Percentiles rank a stretch among this genome's conserved stretches.
These are phyloP conservation scores for Flammula alnicola DNA, from an alignment of 1,284 basidiomycete species.

Conservation along the genomic window DNA sequence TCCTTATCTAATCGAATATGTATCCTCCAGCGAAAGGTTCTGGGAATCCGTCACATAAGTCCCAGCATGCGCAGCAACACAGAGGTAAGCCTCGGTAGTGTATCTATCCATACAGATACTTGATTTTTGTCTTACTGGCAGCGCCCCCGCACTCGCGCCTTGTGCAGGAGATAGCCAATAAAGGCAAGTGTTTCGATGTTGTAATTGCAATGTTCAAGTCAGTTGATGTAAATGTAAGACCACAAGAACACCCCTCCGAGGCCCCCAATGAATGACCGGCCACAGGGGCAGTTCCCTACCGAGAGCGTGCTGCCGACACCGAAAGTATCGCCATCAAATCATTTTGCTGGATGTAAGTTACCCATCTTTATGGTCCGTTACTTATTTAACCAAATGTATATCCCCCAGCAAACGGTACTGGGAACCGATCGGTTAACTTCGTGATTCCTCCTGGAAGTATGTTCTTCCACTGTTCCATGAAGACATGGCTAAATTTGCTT, in stretches of 20 bases:
- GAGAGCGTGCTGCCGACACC: constrained; percentile 13
- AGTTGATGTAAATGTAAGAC: constrained; percentile 14
- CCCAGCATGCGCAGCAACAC: too few relatives aligned
- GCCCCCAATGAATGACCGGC: constrained; percentile 13
- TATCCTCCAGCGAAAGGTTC: constrained; percentile 9
- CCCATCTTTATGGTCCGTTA: constrained; percentile 15
- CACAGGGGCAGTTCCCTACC: constrained; percentile 11
- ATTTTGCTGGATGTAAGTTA: constrained; percentile 16
- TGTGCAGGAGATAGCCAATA: too few relatives aligned
- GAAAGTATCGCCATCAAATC: constrained; percentile 13
- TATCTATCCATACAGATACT: too few relatives aligned
- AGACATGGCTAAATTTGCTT: constrained; percentile 14
- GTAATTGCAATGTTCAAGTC: too few relatives aligned
- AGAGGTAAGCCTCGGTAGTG: too few relatives aligned
- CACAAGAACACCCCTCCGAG: constrained; percentile 15
- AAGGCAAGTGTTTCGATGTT: too few relatives aligned
- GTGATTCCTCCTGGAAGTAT: constrained; percentile 15
- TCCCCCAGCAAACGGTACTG: constrained; percentile 13
- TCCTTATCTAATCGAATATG: constrained; percentile 8
- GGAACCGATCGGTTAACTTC: constrained; percentile 11
- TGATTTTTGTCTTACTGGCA: too few relatives aligned
- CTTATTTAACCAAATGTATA: constrained; percentile 15
- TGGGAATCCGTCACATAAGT: constrained; percentile 1
- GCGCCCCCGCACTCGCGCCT: too few relatives aligned
- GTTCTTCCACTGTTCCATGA: constrained; percentile 16